Conservation (phyloP, 805 yeast genomes). For the Myxozyma nipponensis region DNA sequence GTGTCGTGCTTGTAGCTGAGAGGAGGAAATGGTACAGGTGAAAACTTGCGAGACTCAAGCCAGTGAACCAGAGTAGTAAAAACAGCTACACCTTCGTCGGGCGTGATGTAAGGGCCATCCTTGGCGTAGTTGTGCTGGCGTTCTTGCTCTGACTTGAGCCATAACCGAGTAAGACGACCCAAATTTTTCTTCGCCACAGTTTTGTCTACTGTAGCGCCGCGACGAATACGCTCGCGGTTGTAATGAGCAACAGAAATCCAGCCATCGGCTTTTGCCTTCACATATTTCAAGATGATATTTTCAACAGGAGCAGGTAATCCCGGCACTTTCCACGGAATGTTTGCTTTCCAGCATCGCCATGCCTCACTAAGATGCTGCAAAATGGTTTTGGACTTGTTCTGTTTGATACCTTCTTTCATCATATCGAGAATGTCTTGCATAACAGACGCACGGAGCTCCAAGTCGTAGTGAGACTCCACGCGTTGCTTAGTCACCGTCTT, state of each 20-base stretch:
- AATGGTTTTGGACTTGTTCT: constrained; percentile 78
- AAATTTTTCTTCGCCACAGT: constrained; percentile 90
- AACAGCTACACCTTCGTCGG: constrained; percentile 83
- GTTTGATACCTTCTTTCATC: constrained; percentile 93
- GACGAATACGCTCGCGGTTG: constrained; percentile 80
- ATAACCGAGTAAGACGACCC: constrained; percentile 84
- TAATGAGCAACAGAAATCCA: constrained; percentile 93
- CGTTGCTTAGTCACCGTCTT: constrained; percentile 95
- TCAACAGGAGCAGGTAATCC: constrained; percentile 92
- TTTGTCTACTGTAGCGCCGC: constrained; percentile 92
- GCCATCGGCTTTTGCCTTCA: constrained; percentile 93
- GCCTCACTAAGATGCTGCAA: constrained; percentile 95
- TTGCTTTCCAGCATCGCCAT: constrained; percentile 99
- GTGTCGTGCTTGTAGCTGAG: constrained; percentile 89
- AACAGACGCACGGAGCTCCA: constrained; percentile 89
- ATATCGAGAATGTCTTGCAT: constrained; percentile 93
- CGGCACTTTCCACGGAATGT: constrained; percentile 96
- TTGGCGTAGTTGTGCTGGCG: constrained; percentile 74
- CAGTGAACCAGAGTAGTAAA: constrained; percentile 87
- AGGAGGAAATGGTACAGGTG: constrained; percentile 93
- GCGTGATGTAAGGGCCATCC: constrained; percentile 81
- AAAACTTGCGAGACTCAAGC: constrained; percentile 78
- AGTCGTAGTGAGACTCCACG: constrained; percentile 88
- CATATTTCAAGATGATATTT: constrained; percentile 78
- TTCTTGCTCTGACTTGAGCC: constrained; percentile 91